A percentile compares a stretch with the other conserved stretches of the same genome.
phyloP scores from a whole-genome alignment of 2,329 filamentous ascomycete species.

The Epicoccum sorghinum region DNA sequence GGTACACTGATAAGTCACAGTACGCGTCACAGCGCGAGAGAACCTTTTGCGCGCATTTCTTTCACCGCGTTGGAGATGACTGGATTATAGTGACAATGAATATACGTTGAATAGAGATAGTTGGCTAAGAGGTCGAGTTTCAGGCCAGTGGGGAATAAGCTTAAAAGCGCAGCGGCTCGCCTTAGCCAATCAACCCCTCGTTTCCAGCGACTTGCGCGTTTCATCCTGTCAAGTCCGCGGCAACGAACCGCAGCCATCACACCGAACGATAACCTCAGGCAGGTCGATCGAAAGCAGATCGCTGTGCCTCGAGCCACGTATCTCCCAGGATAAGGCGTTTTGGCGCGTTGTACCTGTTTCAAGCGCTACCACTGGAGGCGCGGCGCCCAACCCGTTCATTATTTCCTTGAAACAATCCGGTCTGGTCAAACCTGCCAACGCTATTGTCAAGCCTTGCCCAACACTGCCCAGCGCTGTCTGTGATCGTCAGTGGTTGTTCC shows the following conservation, averaged over 20 bases:
- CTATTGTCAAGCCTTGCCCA: constrained; percentile 7
- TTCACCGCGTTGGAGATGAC: not conserved
- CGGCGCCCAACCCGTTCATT: constrained; percentile 24
- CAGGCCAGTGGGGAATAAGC: constrained; percentile 12
- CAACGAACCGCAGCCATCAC: constrained; percentile 20
- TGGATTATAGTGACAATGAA: constrained; percentile 4
- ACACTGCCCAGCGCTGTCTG: constrained; percentile 17
- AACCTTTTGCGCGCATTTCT: not conserved
- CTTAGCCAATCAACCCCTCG: constrained; percentile 13
- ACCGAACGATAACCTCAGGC: constrained; percentile 10
- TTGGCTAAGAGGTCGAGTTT: constrained; percentile 9
- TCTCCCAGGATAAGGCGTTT: constrained; percentile 17
- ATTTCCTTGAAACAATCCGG: constrained; percentile 39
- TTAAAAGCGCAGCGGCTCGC: constrained; percentile 7
- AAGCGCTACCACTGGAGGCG: constrained; percentile 23
- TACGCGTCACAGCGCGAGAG: constrained; percentile 4
- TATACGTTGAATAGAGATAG: constrained; percentile 10
- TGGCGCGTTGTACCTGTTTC: constrained; percentile 28
- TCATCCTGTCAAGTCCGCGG: constrained; percentile 18
- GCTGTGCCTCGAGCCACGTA: constrained; percentile 17
- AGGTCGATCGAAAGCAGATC: constrained; percentile 8
- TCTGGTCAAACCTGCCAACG: constrained; percentile 27
- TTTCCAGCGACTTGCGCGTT: constrained; percentile 17
- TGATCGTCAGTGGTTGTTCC: constrained; percentile 21
- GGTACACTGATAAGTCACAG: not conserved